These are phyloP conservation scores for Gynandropsis gynandra DNA, from an alignment of 345 rosid genomes.

Conservation along the genomic window DNA sequence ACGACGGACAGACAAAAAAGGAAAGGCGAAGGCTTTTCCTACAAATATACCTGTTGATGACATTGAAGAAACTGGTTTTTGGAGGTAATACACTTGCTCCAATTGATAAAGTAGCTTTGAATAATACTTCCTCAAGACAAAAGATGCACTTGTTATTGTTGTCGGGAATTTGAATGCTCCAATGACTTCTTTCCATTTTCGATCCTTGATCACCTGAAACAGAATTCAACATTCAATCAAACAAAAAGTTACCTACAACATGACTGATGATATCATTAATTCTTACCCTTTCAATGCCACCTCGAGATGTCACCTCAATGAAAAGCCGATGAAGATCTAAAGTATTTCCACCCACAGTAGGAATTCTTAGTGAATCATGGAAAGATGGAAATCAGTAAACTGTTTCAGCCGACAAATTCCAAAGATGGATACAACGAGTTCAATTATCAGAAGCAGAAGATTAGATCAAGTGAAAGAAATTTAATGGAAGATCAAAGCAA, in stretches of 20 bases:
- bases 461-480: conserved; percentile 3
- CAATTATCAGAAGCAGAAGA: not conserved
- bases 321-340: conserved; percentile 82
- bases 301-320: conserved; percentile 78
- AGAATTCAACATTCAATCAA: conserved; percentile 15
- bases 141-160: conserved; percentile 66
- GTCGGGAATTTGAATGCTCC: conserved; percentile 49
- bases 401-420: not conserved
- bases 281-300: conserved; percentile 57
- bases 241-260: not conserved
- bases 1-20: conserved; percentile 1
- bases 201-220: conserved; percentile 53
- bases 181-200: conserved; percentile 74
- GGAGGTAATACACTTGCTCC: conserved; percentile 68
- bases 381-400: conserved; percentile 2
- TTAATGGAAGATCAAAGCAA: too few species aligned
- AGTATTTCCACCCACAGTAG: conserved; percentile 70
- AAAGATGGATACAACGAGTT: not conserved
- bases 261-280: conserved; percentile 13
- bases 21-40: not conserved
- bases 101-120: conserved; percentile 51
- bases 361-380: conserved; percentile 44
- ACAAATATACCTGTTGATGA: conserved; percentile 6
- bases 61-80: conserved; percentile 28
- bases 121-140: conserved; percentile 57